phyloP scores from a whole-genome alignment of 2,329 filamentous ascomycete genomes.

The Penicillium sp. region DNA sequence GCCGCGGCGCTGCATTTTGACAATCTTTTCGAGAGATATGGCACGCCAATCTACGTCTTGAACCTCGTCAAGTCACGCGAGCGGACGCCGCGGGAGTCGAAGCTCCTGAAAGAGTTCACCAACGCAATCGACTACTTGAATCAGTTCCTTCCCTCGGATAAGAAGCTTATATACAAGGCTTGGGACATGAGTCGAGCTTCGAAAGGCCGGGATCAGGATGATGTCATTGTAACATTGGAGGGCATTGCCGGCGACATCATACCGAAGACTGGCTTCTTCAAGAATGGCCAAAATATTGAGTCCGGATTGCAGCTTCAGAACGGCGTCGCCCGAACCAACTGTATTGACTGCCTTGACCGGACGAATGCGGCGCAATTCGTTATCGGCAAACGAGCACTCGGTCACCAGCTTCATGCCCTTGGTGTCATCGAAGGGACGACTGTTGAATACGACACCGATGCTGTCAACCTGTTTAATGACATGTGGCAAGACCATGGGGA shows the following conservation, averaged over 20 bases:
- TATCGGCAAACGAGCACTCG: constrained; percentile 88
- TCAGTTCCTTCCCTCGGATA: constrained; percentile 76
- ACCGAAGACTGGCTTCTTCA: constrained; percentile 84
- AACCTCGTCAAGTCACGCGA: constrained; percentile 90
- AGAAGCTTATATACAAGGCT: constrained; percentile 87
- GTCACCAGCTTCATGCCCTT: constrained; percentile 84
- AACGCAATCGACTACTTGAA: constrained; percentile 87
- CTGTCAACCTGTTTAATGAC: constrained; percentile 90
- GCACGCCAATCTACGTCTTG: constrained; percentile 82
- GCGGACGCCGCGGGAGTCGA: constrained; percentile 82
- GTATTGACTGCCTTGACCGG: constrained; percentile 93
- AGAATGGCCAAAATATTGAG: constrained; percentile 72
- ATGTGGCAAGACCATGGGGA: constrained; percentile 99
- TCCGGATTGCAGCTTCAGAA: constrained; percentile 71
- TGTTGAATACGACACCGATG: constrained; percentile 91
- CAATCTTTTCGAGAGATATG: constrained; percentile 87
- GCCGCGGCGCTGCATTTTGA: constrained; percentile 93
- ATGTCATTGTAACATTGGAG: constrained; percentile 84
- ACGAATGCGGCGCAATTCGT: constrained; percentile 98
- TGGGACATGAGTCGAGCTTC: constrained; percentile 98
- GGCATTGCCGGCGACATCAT: constrained; percentile 83
- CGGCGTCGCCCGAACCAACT: constrained; percentile 90
- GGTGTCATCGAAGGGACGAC: constrained; percentile 74
- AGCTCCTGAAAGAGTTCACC: constrained; percentile 80
- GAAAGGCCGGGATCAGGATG: constrained; percentile 80